Conservation (phyloP, 169 alveolate species). For the Perkinsus chesapeaki region DNA sequence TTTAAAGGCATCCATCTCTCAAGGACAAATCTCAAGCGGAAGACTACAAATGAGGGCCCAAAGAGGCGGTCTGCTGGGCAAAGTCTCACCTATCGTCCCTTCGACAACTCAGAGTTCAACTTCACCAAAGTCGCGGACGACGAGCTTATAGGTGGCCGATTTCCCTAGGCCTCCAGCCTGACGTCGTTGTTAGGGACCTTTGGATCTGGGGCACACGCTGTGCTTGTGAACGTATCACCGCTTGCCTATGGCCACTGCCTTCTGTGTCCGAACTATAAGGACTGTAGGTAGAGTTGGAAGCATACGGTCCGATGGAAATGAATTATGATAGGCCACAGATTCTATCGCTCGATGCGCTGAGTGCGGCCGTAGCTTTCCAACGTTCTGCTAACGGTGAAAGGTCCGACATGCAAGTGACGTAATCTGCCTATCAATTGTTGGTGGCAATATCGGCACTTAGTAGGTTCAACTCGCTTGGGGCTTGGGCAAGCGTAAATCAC, state of each 20-base stretch:
- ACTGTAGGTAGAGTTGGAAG: not conserved
- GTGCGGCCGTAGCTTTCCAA: not conserved
- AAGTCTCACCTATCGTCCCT: not conserved
- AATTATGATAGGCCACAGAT: not conserved
- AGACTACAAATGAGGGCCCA: not conserved
- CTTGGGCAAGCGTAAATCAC: not conserved
- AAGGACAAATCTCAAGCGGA: not conserved
- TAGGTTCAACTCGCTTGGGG: not conserved
- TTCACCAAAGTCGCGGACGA: not conserved
- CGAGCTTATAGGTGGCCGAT: not conserved
- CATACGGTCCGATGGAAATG: not conserved
- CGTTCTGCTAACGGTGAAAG: not conserved
- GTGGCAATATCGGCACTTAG: no score
- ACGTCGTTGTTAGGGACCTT: not conserved
- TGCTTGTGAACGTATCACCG: not conserved
- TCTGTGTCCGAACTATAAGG: not conserved
- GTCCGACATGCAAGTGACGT: not conserved
- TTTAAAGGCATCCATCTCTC: not conserved
- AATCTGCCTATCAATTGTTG: no score
- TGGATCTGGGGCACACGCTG: not conserved
- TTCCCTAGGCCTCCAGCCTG: not conserved
- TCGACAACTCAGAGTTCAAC: not conserved
- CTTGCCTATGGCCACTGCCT: not conserved
- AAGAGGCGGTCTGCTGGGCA: not conserved
- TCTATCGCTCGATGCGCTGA: not conserved